Evolutionary conservation across 768 basidiomycete species (phyloP).

Genomic region (Leccinum rimulosum): DNA sequence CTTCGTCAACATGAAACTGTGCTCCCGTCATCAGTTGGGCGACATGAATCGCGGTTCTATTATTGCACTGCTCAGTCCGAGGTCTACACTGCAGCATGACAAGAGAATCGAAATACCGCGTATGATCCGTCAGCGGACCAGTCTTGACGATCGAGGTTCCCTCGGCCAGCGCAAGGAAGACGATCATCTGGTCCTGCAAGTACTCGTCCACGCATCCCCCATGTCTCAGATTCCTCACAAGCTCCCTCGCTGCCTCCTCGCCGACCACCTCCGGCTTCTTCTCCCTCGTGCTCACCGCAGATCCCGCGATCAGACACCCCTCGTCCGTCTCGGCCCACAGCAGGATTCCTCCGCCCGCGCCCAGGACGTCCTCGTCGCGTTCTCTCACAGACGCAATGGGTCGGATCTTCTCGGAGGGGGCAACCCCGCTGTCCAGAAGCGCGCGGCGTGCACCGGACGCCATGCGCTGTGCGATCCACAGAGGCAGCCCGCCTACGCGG

Average conservation of each 20-base stretch:
- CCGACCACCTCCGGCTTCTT: slow-evolving; percentile 49
- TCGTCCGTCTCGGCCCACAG: slow-evolving; percentile 72
- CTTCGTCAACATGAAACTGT: slow-evolving; percentile 53
- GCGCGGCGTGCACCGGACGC: slow-evolving; percentile 46
- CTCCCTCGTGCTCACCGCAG: slow-evolving; percentile 58
- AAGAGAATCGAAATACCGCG: slow-evolving; percentile 42
- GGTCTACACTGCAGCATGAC: not conserved
- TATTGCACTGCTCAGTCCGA: slow-evolving; percentile 12
- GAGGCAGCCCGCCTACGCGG: slow-evolving; percentile 67
- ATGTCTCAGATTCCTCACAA: slow-evolving; percentile 55
- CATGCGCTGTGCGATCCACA: slow-evolving; percentile 53
- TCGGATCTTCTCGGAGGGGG: slow-evolving; percentile 7
- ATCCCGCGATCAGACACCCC: slow-evolving; percentile 68
- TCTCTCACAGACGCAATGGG: slow-evolving; percentile 47
- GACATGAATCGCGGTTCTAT: slow-evolving; percentile 68
- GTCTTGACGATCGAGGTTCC: slow-evolving; percentile 57
- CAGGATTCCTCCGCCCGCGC: slow-evolving; percentile 68
- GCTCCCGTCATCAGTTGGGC: slow-evolving; percentile 68
- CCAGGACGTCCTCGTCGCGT: slow-evolving; percentile 43
- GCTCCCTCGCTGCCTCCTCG: slow-evolving; percentile 55
- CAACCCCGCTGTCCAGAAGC: slow-evolving; percentile 40
- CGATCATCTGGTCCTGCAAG: slow-evolving; percentile 74
- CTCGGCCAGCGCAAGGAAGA: slow-evolving; percentile 71
- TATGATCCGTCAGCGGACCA: slow-evolving; percentile 65
- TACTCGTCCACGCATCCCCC: slow-evolving; percentile 73